phyloP scores from a whole-genome alignment of 345 rosid genomes.

The Eucalyptus sp. region DNA sequence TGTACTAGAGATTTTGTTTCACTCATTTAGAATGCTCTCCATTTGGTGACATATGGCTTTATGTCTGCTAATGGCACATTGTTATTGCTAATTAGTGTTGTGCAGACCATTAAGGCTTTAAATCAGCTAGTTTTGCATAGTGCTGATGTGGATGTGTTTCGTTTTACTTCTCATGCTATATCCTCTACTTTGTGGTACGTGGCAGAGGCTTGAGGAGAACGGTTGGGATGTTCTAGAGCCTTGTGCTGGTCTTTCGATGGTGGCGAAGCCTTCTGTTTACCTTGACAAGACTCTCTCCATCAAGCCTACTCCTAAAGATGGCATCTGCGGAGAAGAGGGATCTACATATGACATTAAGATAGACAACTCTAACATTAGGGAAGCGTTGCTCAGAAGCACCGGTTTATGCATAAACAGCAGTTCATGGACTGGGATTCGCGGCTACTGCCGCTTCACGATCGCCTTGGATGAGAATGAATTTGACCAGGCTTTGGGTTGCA shows the following conservation, averaged over 20 bases:
- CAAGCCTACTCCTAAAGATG: constrained; percentile 3
- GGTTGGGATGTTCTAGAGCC: constrained; percentile 87
- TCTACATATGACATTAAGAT: constrained; percentile 31
- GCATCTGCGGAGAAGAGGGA: background rate
- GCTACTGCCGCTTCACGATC: constrained; percentile 80
- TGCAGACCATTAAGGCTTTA: background rate
- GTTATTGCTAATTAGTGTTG: background rate
- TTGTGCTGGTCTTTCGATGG: constrained; percentile 67
- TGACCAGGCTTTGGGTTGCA: constrained; percentile 58
- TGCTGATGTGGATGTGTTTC: background rate
- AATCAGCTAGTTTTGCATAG: background rate
- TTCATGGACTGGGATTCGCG: constrained; percentile 79
- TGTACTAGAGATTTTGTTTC: background rate
- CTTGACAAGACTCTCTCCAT: constrained; percentile 45
- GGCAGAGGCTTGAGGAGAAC: constrained; percentile 52
- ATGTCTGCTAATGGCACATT: background rate
- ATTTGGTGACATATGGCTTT: background rate
- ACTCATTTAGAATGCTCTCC: background rate
- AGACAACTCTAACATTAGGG: constrained; percentile 57
- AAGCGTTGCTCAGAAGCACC: constrained; percentile 44
- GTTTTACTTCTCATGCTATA: background rate
- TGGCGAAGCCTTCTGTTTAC: constrained; percentile 68
- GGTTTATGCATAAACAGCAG: constrained; percentile 86
- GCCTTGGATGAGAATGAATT: constrained; percentile 68
- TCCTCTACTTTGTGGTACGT: background rate